These are phyloP conservation scores for Aspergillus ostianus DNA, from an alignment of 495 filamentous ascomycete species.

Conservation along the genomic window DNA sequence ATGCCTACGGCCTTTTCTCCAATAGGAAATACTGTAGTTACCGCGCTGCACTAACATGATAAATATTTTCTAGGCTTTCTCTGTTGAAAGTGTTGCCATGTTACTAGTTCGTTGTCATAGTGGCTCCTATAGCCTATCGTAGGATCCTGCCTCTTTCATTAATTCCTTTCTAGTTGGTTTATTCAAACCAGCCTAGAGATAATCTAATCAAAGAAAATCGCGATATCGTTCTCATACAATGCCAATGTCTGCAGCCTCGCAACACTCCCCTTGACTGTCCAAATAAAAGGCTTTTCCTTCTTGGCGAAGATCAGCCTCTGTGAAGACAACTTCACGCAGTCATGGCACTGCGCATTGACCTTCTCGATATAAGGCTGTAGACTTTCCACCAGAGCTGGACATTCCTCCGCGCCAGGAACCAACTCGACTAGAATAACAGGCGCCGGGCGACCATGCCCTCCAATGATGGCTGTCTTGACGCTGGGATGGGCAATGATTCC, in stretches of 20 bases:
- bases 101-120: no score
- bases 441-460: slow-evolving; percentile 20
- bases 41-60: no score
- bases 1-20: no score
- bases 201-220: slow-evolving; percentile 14
- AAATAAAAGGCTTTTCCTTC: slow-evolving; percentile 25
- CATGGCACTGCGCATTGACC: slow-evolving; percentile 17
- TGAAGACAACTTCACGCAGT: slow-evolving; percentile 13
- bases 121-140: no score
- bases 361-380: slow-evolving; percentile 21
- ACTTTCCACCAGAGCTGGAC: slow-evolving; percentile 6
- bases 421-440: slow-evolving; percentile 29
- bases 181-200: no score
- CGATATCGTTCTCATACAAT: slow-evolving; percentile 37
- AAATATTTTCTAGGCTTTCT: no score
- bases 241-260: slow-evolving; percentile 31
- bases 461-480: slow-evolving; percentile 27
- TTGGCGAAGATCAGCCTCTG: slow-evolving; percentile 17
- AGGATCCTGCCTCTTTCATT: no score
- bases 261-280: slow-evolving; percentile 29
- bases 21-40: no score
- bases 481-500: slow-evolving; percentile 20
- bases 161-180: no score
- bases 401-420: background rate
- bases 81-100: no score